A percentile compares a stretch with the other conserved stretches of the same genome.
phyloP scores from a whole-genome alignment of 2,329 filamentous ascomycete species.

The Aspergillaceae sp. region DNA sequence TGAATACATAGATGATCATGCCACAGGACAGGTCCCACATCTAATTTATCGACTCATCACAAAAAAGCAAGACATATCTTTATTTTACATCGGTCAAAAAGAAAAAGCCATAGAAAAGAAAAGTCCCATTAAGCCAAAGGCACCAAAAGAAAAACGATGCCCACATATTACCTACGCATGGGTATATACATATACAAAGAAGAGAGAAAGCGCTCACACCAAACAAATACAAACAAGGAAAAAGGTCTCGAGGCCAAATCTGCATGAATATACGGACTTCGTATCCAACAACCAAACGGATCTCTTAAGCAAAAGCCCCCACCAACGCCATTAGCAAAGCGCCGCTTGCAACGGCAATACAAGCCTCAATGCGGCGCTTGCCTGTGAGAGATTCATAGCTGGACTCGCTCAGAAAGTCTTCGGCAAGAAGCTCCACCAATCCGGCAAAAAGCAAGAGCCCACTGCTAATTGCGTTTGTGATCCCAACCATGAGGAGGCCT shows the following conservation, averaged over 20 bases:
- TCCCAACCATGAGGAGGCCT: slow-evolving; percentile 71
- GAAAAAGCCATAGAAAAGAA: no score
- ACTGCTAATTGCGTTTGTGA: slow-evolving; percentile 79
- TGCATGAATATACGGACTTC: no score
- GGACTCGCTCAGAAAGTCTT: slow-evolving; percentile 66
- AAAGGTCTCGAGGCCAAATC: no score
- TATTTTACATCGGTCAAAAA: no score
- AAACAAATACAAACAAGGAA: no score
- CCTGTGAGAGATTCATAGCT: slow-evolving; percentile 55
- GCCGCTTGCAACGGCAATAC: slow-evolving; percentile 52
- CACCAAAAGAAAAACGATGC: no score
- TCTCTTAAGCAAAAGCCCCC: slow-evolving; percentile 51
- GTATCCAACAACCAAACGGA: background rate
- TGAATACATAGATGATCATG: no score
- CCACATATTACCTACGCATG: background rate
- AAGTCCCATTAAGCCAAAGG: no score
- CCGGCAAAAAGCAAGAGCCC: slow-evolving; percentile 75
- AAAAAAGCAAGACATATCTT: no score
- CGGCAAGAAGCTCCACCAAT: slow-evolving; percentile 72
- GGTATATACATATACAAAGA: background rate
- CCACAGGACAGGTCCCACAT: no score
- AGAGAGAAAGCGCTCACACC: background rate
- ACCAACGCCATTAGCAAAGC: slow-evolving; percentile 58
- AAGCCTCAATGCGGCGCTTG: slow-evolving; percentile 52
- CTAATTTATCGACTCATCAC: no score